Conservation (phyloP, 75 land plant genomes). For the Cupressus sempervirens region DNA sequence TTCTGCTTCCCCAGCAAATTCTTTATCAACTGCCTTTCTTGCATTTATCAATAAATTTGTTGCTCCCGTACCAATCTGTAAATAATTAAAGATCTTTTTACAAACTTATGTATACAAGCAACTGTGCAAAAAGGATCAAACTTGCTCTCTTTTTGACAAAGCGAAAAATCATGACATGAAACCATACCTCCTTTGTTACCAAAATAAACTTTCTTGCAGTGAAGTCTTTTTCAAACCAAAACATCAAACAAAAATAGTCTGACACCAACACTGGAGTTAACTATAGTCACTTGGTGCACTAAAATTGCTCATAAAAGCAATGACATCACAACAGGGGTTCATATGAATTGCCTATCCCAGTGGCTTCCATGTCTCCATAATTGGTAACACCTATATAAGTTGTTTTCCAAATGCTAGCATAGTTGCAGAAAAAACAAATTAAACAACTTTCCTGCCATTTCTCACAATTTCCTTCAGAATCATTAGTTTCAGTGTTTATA, state of each 20-base stretch:
- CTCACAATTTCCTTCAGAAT: background rate
- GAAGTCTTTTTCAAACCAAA: background rate
- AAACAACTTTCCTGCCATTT: background rate
- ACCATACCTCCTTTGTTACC: background rate
- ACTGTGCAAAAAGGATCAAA: background rate
- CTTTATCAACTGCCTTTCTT: slow-evolving; percentile 56
- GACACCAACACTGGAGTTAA: background rate
- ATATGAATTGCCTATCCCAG: background rate
- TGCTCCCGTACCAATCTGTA: slow-evolving; percentile 77
- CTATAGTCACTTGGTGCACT: background rate
- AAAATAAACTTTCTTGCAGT: background rate
- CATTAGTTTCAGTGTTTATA: background rate
- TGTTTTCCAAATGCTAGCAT: background rate
- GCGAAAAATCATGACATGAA: background rate
- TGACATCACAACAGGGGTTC: background rate
- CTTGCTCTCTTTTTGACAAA: background rate
- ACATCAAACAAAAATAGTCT: background rate
- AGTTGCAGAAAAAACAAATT: background rate
- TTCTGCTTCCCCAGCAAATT: slow-evolving; percentile 59
- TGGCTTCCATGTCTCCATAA: background rate
- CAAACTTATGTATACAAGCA: background rate
- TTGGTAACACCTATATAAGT: background rate
- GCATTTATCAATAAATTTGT: slow-evolving; percentile 66
- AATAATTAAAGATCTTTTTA: background rate
- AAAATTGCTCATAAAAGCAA: background rate